Base-by-base conservation (phyloP, 2,329 filamentous ascomycete species). In the Aspergillus niger region DNA sequence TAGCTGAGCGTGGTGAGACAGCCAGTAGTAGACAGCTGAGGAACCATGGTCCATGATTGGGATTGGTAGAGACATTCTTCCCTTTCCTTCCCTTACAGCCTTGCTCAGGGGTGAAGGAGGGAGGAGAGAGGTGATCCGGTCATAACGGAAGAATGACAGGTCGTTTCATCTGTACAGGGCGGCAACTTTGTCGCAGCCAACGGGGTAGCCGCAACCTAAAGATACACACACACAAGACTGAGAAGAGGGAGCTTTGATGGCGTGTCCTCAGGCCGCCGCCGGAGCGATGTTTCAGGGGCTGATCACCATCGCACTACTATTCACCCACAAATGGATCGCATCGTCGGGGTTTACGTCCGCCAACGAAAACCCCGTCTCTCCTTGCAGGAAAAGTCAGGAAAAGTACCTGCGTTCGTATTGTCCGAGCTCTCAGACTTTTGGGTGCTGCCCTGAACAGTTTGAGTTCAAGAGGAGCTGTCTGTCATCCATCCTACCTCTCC, bases 121-220 rank as follows among this genome's bases (percentile, higher is more conserved):
- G 28, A 30, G 28, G 28, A 10, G 8, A 30, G 28, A 10, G 11
- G 32, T 36, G 32, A 36, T 43, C 57, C 22, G 59, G 39, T 38
- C 24, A 55, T 13, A 11, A 50, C 44, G 53, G 13, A 28, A 55
- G 41, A 43, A 47, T 67, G 65, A 65, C 65, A 67, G 61, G 59
- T 65, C 63, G 64, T 66, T 65, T 65, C 64, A 66, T 57, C 55
- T 57, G 50, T 7, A 43, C 53, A 47, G 41, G 39, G 53, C 39
- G 39, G 32, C 36, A 55, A 28, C 15, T 32, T n/a, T 50, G 47
- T 50, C 47, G 47, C 47, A 50, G 26, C 47, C 47, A 50, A 50
- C 47, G 47, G 26, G 47, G 47, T 50, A 50, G 47, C 47, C 47
- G 47, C 26, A 50, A 50, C 47, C 47, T 50, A 50, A 50, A 50